Base-by-base conservation (phyloP, 164 flowering plant genomes). In the Chloranthus sessilifolius region DNA sequence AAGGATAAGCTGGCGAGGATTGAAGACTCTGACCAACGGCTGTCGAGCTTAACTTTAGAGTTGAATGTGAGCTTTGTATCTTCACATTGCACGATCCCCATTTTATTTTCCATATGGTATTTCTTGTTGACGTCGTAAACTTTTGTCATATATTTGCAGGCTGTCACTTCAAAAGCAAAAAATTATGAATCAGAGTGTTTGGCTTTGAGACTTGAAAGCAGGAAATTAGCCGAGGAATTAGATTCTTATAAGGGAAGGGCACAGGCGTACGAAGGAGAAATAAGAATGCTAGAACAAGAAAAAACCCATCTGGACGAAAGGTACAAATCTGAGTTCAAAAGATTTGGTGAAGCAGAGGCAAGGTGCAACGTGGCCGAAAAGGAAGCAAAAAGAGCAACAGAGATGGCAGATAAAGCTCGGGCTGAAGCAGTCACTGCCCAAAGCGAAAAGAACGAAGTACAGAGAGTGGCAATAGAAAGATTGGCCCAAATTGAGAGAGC, bases 371-470 rank as follows among this genome's bases (percentile, higher is more conserved):
- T 38, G 62, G 96, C 99, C 45, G 96, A 94, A 58, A 80, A 54
- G 29, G 99, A 89, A 60, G 90, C 95, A 9, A 81, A 73, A 58
- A 70, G 75, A 51, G 88, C 96, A 2, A 83, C 74, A n/a, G 95
- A 89, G 50, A 20, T 81, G 68, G 97, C 95, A 44, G 97, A 94
- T 55, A 70, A 69, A 62, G 99, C 90, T 8, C 79, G 94, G 37
- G 74, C 74, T 11, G 96, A 87, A 52, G 85, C 88, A 21, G 88
- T 49, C 16, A 33, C 62, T 31, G 81, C 94, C 34, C 92, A 80
- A 43, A 81, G 63, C 50, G 99, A 83, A 52, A 87, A 79, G 68
- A 74, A 53, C 45, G 85, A 80, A 47, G 63, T 70, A 43, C 88
- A 87, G 69, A 79, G 66, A 26, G 22, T 76, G 58, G 88, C 96